Percentiles rank a stretch among this genome's conserved stretches.
Conservation (phyloP, 31 red algal genomes). For the Endocladia muricata region DNA sequence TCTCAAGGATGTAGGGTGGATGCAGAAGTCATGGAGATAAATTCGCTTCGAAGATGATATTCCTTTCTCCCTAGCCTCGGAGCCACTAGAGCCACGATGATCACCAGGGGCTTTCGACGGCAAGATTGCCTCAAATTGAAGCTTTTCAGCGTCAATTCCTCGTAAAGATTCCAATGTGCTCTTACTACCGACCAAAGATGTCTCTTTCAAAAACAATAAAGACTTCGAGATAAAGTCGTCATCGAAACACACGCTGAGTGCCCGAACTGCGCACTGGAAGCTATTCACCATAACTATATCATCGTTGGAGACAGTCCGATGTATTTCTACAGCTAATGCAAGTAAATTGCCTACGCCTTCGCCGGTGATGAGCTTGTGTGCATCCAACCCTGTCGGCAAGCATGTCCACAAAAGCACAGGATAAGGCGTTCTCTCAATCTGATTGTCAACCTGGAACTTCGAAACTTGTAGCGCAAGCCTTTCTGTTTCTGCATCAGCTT, state of each 20-base stretch:
- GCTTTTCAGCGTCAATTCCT: conserved; percentile 10
- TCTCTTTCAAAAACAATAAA: conserved; percentile 39
- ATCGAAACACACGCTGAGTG: conserved; percentile 56
- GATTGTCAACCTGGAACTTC: conserved; percentile 81
- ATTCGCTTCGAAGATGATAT: conserved; percentile 52
- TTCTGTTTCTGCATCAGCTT: conserved; percentile 26
- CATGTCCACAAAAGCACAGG: conserved; percentile 67
- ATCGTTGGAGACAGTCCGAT: conserved; percentile 17
- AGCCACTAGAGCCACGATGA: neutral
- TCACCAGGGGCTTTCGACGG: neutral
- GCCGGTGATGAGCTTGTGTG: no score
- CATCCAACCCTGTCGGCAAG: neutral
- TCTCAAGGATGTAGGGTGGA: conserved; percentile 26
- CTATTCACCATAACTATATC: conserved; percentile 57
- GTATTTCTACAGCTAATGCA: conserved; percentile 26
- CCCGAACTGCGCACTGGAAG: conserved; percentile 36
- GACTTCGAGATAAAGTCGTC: conserved; percentile 34
- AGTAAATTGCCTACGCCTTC: neutral
- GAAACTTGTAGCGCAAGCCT: conserved; percentile 38
- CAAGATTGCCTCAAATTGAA: neutral
- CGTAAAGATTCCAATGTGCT: neutral
- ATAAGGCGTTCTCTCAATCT: conserved; percentile 57
- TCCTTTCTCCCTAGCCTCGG: neutral
- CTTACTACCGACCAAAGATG: conserved; percentile 23
- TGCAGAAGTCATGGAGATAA: conserved; percentile 49